Evolutionary conservation across 2,329 filamentous ascomycete genomes (phyloP).

Genomic region (Dothideomycetes sp.): DNA sequence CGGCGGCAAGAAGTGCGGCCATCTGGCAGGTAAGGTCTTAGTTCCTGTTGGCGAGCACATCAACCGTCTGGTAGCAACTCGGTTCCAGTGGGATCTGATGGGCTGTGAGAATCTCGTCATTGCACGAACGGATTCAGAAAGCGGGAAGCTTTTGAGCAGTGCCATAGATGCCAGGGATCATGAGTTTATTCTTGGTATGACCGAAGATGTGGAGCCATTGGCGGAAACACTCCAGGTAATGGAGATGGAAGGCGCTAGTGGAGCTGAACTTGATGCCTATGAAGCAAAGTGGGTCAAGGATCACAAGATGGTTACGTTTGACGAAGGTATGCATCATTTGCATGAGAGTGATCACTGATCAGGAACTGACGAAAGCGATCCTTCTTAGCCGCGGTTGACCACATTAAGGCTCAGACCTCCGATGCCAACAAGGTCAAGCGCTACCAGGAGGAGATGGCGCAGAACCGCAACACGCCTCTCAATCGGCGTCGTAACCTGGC

Average conservation of each 20-base stretch:
- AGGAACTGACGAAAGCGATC: not conserved
- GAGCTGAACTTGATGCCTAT: slow-evolving; percentile 71
- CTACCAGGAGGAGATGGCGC: slow-evolving; percentile 11
- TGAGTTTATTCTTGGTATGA: slow-evolving; percentile 86
- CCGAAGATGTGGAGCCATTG: slow-evolving; percentile 67
- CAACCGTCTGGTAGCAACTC: slow-evolving; percentile 80
- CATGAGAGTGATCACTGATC: not conserved
- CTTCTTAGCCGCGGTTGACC: slow-evolving; percentile 30
- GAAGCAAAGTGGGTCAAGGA: slow-evolving; percentile 83
- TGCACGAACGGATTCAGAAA: slow-evolving; percentile 90
- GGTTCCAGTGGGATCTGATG: slow-evolving; percentile 99
- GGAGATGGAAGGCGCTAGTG: slow-evolving; percentile 68
- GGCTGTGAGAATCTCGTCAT: slow-evolving; percentile 90
- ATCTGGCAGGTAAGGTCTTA: slow-evolving; percentile 89
- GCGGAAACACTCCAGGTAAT: slow-evolving; percentile 84
- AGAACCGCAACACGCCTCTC: slow-evolving; percentile 65
- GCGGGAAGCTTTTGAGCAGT: slow-evolving; percentile 78
- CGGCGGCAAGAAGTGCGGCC: slow-evolving; percentile 96
- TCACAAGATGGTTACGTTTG: slow-evolving; percentile 78
- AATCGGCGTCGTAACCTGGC: slow-evolving; percentile 66
- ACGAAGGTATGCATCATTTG: slow-evolving; percentile 49
- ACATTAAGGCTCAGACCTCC: slow-evolving; percentile 20
- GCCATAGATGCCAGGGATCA: slow-evolving; percentile 91
- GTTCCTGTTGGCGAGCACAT: slow-evolving; percentile 93
- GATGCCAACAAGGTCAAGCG: slow-evolving; percentile 8